A percentile compares a stretch with the other conserved stretches of the same genome.
Evolutionary conservation across 164 flowering plant species (phyloP).

Genomic region (Houttuynia cordata): DNA sequence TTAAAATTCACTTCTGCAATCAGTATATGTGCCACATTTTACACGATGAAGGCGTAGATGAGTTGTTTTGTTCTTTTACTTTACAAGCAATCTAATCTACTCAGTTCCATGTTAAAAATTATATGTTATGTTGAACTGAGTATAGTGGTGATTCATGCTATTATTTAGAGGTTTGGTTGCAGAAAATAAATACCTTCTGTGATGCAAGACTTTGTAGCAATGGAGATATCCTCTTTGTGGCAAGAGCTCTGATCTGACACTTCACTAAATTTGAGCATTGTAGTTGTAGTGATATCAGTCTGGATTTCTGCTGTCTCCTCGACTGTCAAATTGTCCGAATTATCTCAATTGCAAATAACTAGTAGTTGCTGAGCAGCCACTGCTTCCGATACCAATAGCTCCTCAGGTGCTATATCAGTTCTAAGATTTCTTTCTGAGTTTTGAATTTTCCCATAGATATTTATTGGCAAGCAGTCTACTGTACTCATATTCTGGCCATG

Average conservation of each 20-base stretch:
- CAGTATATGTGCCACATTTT: too few relatives aligned
- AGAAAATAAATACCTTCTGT: background rate
- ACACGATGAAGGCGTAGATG: too few relatives aligned
- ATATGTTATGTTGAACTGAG: background rate
- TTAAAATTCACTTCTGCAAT: too few relatives aligned
- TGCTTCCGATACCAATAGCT: constrained; percentile 6
- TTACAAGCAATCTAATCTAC: too few relatives aligned
- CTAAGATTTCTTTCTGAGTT: constrained; percentile 9
- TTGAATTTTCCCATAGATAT: constrained; percentile 8
- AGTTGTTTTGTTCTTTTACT: too few relatives aligned
- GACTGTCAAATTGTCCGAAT: constrained; percentile 6
- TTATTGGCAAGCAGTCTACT: constrained; percentile 11
- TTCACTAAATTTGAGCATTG: background rate
- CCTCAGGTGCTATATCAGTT: constrained; percentile 7
- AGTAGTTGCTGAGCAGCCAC: constrained; percentile 3
- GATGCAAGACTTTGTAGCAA: background rate
- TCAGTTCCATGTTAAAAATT: too few relatives aligned
- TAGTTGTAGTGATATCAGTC: background rate
- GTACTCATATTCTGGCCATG: constrained; percentile 1
- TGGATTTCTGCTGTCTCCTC: constrained; percentile 2
- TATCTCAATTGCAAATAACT: constrained; percentile 4
- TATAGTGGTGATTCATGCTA: background rate
- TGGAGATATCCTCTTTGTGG: background rate
- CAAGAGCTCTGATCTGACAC: background rate
- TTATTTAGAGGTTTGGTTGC: background rate